Conservation (phyloP, 306 rosid genomes). For the Prosopis cineraria region DNA sequence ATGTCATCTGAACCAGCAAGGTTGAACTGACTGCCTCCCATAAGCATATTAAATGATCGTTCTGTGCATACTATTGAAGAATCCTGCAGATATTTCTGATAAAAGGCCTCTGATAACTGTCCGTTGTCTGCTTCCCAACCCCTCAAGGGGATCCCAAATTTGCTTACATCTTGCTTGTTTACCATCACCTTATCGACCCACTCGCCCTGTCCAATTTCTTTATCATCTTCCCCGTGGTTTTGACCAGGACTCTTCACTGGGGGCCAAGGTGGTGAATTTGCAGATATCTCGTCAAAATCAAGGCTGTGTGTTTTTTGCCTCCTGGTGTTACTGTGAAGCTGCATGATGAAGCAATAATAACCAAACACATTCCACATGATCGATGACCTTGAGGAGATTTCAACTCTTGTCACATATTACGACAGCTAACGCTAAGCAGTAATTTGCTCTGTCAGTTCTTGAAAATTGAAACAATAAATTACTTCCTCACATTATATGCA, state of each 20-base stretch:
- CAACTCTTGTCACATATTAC: neutral
- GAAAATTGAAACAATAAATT: neutral
- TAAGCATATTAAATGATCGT: constrained; percentile 63
- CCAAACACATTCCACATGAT: constrained; percentile 1
- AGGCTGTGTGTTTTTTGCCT: constrained; percentile 73
- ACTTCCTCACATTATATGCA: constrained; percentile 13
- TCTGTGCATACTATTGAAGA: constrained; percentile 69
- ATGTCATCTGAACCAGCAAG: constrained; percentile 65
- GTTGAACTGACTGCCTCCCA: constrained; percentile 61
- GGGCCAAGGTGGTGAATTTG: constrained; percentile 92
- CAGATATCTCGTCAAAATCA: constrained; percentile 79
- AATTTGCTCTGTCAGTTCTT: neutral
- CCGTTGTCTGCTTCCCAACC: constrained; percentile 81
- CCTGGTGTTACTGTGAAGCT: constrained; percentile 54
- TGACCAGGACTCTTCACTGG: constrained; percentile 68
- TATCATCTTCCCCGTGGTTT: constrained; percentile 72
- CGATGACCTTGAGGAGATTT: neutral
- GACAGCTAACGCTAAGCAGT: constrained; percentile 3
- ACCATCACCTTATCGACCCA: constrained; percentile 99
- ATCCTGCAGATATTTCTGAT: constrained; percentile 88
- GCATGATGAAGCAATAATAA: constrained; percentile 36
- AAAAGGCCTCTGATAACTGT: constrained; percentile 61
- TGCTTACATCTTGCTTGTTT: constrained; percentile 77
- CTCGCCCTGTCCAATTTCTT: constrained; percentile 66
- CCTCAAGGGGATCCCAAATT: constrained; percentile 57